Base-by-base conservation (phyloP, 2,329 filamentous ascomycete genomes). In the Epichloe gansuensis region DNA sequence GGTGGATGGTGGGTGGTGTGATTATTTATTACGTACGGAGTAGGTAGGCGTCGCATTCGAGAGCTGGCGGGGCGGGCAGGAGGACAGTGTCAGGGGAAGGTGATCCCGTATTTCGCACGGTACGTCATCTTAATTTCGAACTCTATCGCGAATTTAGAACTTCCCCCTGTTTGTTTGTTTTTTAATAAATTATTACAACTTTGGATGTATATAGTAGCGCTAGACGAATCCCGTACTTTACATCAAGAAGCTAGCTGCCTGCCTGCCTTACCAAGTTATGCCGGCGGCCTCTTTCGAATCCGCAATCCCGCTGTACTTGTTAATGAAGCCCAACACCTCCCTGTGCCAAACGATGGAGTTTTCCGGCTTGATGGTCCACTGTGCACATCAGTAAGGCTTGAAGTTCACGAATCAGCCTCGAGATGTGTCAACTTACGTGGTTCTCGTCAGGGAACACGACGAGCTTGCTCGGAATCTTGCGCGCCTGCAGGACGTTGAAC, bases 261-360 rank as follows among this genome's bases (percentile, higher is more conserved):
- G 31, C n/a, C n/a, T 21, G 27, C 31, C 31, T 34, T 3, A n/a
- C 6, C 23, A 2, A 41, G 39, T 35, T 35, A 51, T 5, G 7
- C 40, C 8, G 43, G 8, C 31, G 31, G 31, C 7, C 15, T 13
- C 25, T 21, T 48, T 27, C 48, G 41, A 53, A 9, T 63, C 58
- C 1, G 60, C 59, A 23, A 80, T 61, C 0, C 75, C 75, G 25
- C 74, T 74, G 58, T 79, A 81, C 61, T 81, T 77, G 60, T 83
- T 84, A 56, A 84, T 82, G 81, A 87, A 96, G 52, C 80, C 80
- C 34, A 96, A 64, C 15, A 97, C 89, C 53, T 89, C 86, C 52
- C 78, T 78, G 62, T 97, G 89, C 93, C 93, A 97, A 21, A 94
- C 76, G 17, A 96, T 71, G 3, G 83, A 86, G 66, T 97, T 97